Evolutionary conservation across 371 early-diverging fungal species (phyloP).

Genomic region (Lichtheimia ornata): DNA sequence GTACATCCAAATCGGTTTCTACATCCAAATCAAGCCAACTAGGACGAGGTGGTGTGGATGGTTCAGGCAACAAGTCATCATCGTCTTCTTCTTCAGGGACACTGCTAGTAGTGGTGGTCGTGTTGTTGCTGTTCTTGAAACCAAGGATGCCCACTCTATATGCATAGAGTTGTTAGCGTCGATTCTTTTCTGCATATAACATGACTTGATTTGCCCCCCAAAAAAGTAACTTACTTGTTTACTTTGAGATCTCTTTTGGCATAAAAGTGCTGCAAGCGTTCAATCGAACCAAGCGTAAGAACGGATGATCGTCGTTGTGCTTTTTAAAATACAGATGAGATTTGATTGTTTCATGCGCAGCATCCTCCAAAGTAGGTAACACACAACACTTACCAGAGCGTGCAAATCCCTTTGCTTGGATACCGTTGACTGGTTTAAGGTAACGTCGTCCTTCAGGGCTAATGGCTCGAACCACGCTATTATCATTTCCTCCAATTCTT

Average conservation of each 20-base stretch:
- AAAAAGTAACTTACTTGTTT: constrained; percentile 42
- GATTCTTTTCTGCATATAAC: neutral
- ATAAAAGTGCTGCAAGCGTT: constrained; percentile 51
- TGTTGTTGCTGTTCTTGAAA: constrained; percentile 18
- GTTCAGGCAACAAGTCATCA: constrained; percentile 26
- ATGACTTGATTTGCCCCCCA: neutral
- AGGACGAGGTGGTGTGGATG: constrained; percentile 41
- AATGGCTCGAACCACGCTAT: constrained; percentile 27
- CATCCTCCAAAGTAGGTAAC: too few species aligned
- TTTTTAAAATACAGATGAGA: constrained; percentile 9
- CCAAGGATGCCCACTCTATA: constrained; percentile 46
- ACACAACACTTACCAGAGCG: constrained; percentile 36
- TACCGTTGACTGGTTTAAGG: constrained; percentile 45
- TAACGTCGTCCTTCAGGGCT: constrained; percentile 47
- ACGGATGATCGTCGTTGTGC: constrained; percentile 54
- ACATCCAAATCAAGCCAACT: constrained; percentile 49
- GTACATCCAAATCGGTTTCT: constrained; percentile 47
- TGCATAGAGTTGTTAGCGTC: neutral
- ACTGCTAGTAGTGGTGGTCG: neutral
- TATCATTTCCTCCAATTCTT: constrained; percentile 1
- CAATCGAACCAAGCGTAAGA: constrained; percentile 48
- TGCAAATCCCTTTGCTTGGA: constrained; percentile 52
- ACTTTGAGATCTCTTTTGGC: constrained; percentile 45
- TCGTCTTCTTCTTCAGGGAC: constrained; percentile 29
- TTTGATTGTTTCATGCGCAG: neutral